Percentiles rank a stretch among this genome's conserved stretches.
These are phyloP conservation scores for Acorus calamus DNA, from an alignment of 106 monocot genomes.

Conservation along the genomic window DNA sequence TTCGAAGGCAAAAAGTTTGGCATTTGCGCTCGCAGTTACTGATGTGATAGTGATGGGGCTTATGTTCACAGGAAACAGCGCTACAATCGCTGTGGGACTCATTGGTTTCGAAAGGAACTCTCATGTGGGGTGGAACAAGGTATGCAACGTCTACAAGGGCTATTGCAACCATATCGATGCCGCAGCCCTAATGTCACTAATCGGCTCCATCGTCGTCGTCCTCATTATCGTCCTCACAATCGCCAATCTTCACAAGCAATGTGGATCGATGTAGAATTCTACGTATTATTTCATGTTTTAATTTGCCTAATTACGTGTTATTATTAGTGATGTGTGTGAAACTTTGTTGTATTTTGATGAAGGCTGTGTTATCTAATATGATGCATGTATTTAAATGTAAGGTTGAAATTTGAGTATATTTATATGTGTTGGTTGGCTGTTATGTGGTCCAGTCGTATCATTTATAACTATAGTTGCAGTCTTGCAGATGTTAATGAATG, in stretches of 20 bases:
- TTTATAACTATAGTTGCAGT: too few relatives aligned
- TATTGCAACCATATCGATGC: conserved; percentile 25
- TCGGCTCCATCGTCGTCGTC: conserved; percentile 21
- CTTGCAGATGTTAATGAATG: too few relatives aligned
- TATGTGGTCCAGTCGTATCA: too few relatives aligned
- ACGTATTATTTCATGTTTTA: too few relatives aligned
- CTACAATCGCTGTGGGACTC: conserved; percentile 34
- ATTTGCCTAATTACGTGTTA: too few relatives aligned
- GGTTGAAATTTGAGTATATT: too few relatives aligned
- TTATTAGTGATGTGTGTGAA: too few relatives aligned
- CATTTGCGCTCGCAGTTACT: conserved; percentile 2
- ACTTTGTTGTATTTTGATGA: too few relatives aligned
- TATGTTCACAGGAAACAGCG: conserved; percentile 45
- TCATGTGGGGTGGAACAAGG: conserved; percentile 51
- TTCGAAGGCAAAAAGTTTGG: neutral
- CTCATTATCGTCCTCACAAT: conserved; percentile 16
- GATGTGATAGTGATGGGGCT: conserved; percentile 28
- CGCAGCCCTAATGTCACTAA: conserved; percentile 16
- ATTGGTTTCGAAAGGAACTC: conserved; percentile 40
- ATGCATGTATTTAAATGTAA: too few relatives aligned
- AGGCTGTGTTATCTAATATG: too few relatives aligned
- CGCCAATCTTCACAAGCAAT: conserved; percentile 20
- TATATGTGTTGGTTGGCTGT: too few relatives aligned
- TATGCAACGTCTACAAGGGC: conserved; percentile 33
- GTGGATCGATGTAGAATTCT: too few relatives aligned